phyloP scores from a whole-genome alignment of 2,329 filamentous ascomycete species.

The Talaromyces amestolkiae region DNA sequence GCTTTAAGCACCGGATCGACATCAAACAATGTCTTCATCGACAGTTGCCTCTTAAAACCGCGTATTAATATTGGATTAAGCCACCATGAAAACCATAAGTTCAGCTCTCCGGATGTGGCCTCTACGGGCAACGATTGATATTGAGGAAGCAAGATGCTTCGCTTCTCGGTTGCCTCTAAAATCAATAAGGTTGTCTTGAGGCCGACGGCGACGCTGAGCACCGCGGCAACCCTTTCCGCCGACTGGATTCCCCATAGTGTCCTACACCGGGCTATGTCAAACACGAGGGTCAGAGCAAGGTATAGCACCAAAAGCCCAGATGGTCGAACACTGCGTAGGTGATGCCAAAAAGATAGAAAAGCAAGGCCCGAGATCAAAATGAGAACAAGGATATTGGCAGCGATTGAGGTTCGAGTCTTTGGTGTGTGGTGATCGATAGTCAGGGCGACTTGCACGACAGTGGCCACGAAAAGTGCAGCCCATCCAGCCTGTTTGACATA shows the following conservation, averaged over 20 bases:
- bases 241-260: conserved; percentile 26
- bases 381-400: conserved; percentile 23
- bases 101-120: background rate
- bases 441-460: background rate
- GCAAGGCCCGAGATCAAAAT: conserved; percentile 19
- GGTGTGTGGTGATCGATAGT: conserved; percentile 17
- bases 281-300: conserved; percentile 38
- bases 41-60: background rate
- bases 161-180: background rate
- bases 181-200: conserved; percentile 40
- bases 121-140: background rate
- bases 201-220: conserved; percentile 37
- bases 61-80: background rate
- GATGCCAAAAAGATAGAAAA: conserved; percentile 25
- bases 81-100: background rate
- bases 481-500: conserved; percentile 24
- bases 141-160: background rate
- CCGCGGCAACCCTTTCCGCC: conserved; percentile 27
- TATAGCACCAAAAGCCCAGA: conserved; percentile 35
- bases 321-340: conserved; percentile 24
- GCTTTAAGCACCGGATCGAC: background rate
- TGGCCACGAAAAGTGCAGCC: background rate
- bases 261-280: conserved; percentile 41
- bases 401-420: conserved; percentile 24
- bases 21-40: background rate